These are phyloP conservation scores for Eutypa lata DNA, from an alignment of 2,329 filamentous ascomycete genomes.

Conservation along the genomic window DNA sequence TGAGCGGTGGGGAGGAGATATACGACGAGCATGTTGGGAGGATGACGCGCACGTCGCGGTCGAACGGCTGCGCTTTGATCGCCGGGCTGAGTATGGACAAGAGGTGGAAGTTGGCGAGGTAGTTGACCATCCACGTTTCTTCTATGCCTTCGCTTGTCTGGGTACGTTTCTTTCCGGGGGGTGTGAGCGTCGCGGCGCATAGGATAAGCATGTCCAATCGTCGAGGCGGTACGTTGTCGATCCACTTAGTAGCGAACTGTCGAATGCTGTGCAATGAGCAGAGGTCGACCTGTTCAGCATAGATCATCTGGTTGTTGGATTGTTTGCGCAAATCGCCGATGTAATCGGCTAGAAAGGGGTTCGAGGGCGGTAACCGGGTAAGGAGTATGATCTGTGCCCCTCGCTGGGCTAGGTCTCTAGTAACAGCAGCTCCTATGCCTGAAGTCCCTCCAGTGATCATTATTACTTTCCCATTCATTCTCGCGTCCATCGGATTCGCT, in stretches of 20 bases:
- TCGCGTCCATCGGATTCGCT: slow-evolving; percentile 69
- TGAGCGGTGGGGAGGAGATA: slow-evolving; percentile 69
- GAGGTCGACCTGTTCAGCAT: slow-evolving; percentile 92
- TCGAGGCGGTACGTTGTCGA: slow-evolving; percentile 88
- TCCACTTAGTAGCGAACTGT: slow-evolving; percentile 94
- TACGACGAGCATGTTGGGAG: slow-evolving; percentile 87
- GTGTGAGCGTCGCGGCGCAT: slow-evolving; percentile 75
- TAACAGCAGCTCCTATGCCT: slow-evolving; percentile 79
- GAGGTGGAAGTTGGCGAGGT: slow-evolving; percentile 91
- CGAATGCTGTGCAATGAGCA: slow-evolving; percentile 85
- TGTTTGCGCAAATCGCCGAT: slow-evolving; percentile 79
- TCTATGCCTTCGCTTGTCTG: slow-evolving; percentile 79
- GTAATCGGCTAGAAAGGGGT: slow-evolving; percentile 88
- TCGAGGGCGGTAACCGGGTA: slow-evolving; percentile 74
- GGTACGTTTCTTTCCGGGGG: slow-evolving; percentile 56
- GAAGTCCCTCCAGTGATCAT: slow-evolving; percentile 94
- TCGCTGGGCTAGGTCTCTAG: slow-evolving; percentile 69
- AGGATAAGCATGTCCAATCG: slow-evolving; percentile 88
- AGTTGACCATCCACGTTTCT: slow-evolving; percentile 91
- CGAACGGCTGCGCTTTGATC: slow-evolving; percentile 84
- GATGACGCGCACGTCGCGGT: slow-evolving; percentile 87
- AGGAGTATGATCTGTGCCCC: slow-evolving; percentile 91
- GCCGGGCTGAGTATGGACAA: slow-evolving; percentile 89
- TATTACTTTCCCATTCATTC: slow-evolving; percentile 90
- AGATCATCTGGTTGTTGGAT: slow-evolving; percentile 83